phyloP scores from a whole-genome alignment of 1,139 yeast genomes.

The Ashbya aceris region DNA sequence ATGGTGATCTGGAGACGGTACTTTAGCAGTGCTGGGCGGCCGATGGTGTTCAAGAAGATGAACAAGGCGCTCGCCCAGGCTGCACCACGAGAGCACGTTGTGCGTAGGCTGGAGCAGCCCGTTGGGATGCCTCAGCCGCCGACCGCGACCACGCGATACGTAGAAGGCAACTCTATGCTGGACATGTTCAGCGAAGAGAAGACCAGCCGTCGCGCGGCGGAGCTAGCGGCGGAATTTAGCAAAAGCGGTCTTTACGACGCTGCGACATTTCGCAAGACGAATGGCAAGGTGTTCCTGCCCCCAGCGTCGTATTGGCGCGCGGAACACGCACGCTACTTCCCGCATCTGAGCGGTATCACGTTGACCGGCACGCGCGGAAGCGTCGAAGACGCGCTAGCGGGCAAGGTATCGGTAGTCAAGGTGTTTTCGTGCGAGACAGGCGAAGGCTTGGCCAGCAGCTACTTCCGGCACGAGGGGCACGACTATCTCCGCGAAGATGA shows the following conservation, averaged over 20 bases:
- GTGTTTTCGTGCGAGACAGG: conserved; percentile 51
- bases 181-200: conserved; percentile 42
- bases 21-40: conserved; percentile 32
- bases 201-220: conserved; percentile 47
- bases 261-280: conserved; percentile 66
- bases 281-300: conserved; percentile 76
- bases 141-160: conserved; percentile 14
- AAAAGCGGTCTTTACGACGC: conserved; percentile 84
- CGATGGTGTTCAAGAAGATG: conserved; percentile 33
- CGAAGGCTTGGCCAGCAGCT: conserved; percentile 55
- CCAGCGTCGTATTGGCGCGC: conserved; percentile 68
- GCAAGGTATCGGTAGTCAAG: conserved; percentile 27
- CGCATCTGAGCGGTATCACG: conserved; percentile 63
- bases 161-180: conserved; percentile 28
- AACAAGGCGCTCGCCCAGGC: conserved; percentile 32
- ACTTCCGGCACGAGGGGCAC: conserved; percentile 37
- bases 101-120: conserved; percentile 35
- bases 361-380: conserved; percentile 36
- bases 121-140: conserved; percentile 39
- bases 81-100: conserved; percentile 31
- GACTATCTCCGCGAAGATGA: conserved; percentile 20
- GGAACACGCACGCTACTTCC: conserved; percentile 75
- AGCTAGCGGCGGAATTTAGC: conserved; percentile 65
- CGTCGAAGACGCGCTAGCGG: conserved; percentile 30
- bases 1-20: conserved; percentile 2